These are phyloP conservation scores for Albugo candida DNA, from an alignment of 352 stramenopile species.

Conservation along the genomic window DNA sequence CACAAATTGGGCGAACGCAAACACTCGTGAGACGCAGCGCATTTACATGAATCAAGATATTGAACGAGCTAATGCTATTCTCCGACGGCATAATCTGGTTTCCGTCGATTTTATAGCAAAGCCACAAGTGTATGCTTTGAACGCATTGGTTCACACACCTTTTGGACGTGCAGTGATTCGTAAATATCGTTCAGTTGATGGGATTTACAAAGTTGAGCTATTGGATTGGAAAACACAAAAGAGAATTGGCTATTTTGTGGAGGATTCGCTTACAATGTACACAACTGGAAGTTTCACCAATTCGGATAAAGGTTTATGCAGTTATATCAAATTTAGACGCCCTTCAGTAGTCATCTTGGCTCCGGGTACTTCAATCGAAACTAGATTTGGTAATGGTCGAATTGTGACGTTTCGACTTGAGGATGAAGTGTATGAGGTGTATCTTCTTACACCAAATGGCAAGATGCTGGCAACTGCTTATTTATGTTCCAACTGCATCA, in stretches of 20 bases:
- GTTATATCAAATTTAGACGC: constrained; percentile 27
- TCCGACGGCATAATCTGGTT: constrained; percentile 15
- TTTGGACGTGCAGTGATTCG: constrained; percentile 44
- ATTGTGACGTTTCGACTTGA: constrained; percentile 39
- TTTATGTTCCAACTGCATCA: constrained; percentile 16
- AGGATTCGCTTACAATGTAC: constrained; percentile 27
- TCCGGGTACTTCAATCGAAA: constrained; percentile 37
- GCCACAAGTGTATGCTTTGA: constrained; percentile 38
- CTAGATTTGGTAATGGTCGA: constrained; percentile 52
- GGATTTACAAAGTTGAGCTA: constrained; percentile 70
- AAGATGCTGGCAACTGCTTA: constrained; percentile 16
- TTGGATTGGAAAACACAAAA: constrained; percentile 22
- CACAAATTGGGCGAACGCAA: constrained; percentile 27
- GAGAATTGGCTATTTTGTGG: constrained; percentile 11
- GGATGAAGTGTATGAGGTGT: constrained; percentile 50
- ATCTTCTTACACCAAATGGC: constrained; percentile 17
- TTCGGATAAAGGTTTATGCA: constrained; percentile 22
- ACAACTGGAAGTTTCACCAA: constrained; percentile 17
- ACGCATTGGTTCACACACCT: constrained; percentile 35
- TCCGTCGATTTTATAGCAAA: constrained; percentile 22
- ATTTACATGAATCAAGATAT: constrained; percentile 51
- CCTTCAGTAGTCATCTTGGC: constrained; percentile 12
- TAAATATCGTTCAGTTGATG: constrained; percentile 44
- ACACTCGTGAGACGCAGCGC: constrained; percentile 31
- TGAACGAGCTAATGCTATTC: constrained; percentile 32